Evolutionary conservation across 208 protist genomes (phyloP).

Genomic region (Trichomonas vaginalis): DNA sequence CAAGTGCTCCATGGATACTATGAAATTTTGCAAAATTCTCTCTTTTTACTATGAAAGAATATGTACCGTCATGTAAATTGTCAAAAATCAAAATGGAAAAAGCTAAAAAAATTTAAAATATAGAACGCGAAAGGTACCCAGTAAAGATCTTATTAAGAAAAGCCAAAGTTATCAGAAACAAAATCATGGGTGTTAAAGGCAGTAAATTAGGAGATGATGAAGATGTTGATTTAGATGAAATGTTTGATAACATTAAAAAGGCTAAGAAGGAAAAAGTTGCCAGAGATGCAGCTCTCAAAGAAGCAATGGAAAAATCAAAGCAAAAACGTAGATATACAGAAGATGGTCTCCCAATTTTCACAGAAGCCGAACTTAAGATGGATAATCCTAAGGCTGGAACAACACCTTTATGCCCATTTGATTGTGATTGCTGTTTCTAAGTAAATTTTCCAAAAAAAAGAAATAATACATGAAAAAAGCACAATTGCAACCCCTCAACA

Average conservation of each 20-base stretch:
- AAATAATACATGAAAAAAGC: no score
- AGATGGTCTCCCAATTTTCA: neutral
- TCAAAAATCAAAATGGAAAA: neutral
- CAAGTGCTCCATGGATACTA: no score
- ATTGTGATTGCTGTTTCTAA: conserved; percentile 18
- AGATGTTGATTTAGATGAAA: neutral
- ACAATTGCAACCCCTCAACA: no score
- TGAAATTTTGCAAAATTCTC: no score
- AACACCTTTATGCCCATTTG: conserved; percentile 14
- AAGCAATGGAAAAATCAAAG: neutral
- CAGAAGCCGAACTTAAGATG: neutral
- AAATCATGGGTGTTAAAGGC: neutral
- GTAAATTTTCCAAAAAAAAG: no score
- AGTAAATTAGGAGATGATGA: neutral
- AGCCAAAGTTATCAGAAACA: neutral
- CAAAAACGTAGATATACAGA: neutral
- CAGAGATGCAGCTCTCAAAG: neutral
- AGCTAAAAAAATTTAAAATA: neutral
- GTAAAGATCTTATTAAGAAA: neutral
- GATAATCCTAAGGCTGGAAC: conserved; percentile 11
- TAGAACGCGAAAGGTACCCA: neutral
- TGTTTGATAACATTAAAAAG: neutral
- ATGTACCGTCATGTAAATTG: no score
- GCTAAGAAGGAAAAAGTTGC: neutral
- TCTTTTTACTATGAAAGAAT: no score